phyloP scores from a whole-genome alignment of 73 alveolate genomes.

The Paramecium caudatum region DNA sequence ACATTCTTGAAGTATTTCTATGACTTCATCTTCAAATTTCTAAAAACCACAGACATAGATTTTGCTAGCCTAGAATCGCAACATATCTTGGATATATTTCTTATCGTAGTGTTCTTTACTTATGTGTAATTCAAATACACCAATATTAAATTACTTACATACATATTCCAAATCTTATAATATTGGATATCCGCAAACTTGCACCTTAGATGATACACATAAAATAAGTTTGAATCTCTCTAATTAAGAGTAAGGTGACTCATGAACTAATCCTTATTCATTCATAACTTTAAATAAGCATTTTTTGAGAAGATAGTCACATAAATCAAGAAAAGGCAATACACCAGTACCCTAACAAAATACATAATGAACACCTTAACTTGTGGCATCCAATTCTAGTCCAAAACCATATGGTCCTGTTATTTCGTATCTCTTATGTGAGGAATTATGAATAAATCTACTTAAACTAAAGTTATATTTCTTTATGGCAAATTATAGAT shows the following conservation, averaged over 20 bases:
- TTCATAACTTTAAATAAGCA: conserved; percentile 11
- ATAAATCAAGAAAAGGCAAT: conserved; percentile 70
- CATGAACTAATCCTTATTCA: background rate
- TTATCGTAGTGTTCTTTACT: background rate
- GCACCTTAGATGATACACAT: background rate
- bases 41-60: conserved; percentile 57
- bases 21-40: conserved; percentile 34
- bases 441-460: conserved; percentile 62
- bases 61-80: background rate
- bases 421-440: conserved; percentile 67
- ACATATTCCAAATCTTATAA: background rate
- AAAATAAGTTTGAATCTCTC: no score
- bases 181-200: background rate
- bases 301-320: conserved; percentile 67
- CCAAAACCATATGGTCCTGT: conserved; percentile 77
- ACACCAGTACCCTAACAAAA: conserved; percentile 75
- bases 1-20: background rate
- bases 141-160: background rate
- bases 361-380: conserved; percentile 69
- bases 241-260: background rate
- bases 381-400: conserved; percentile 47
- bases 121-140: conserved; percentile 4
- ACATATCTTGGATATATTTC: background rate
- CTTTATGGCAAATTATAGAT: background rate
- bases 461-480: conserved; percentile 44